phyloP scores from a whole-genome alignment of 1,284 basidiomycete genomes.

The Moesziomyces sp. region DNA sequence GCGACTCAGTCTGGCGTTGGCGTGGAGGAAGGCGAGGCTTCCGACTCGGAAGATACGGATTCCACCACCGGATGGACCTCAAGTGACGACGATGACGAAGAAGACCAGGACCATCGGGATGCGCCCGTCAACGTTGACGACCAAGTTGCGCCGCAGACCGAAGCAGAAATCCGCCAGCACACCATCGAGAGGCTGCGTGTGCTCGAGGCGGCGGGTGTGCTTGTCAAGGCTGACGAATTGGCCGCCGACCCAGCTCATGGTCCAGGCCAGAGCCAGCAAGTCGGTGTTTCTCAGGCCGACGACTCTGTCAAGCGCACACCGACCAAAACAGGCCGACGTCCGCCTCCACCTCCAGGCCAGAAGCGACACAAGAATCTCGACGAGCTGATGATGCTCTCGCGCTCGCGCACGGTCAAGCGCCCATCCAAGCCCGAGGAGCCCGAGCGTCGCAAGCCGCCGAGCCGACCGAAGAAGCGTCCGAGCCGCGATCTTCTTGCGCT shows the following conservation, averaged over 20 bases:
- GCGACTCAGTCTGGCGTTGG: no score
- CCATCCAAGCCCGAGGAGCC: conserved; percentile 49
- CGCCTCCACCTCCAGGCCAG: conserved; percentile 44
- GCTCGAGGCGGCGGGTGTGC: conserved; percentile 85
- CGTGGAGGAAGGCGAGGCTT: conserved; percentile 8
- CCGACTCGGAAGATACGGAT: conserved; percentile 62
- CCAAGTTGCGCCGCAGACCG: conserved; percentile 64
- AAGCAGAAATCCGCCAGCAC: conserved; percentile 74
- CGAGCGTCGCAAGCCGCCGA: conserved; percentile 35
- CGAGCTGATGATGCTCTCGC: conserved; percentile 44
- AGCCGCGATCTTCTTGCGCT: conserved; percentile 49
- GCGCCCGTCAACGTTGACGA: conserved; percentile 23
- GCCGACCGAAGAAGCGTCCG: conserved; percentile 30
- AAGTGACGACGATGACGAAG: conserved; percentile 71
- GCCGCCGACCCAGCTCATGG: conserved; percentile 1
- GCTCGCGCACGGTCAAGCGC: conserved; percentile 31
- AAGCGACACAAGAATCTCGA: conserved; percentile 43
- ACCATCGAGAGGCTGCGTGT: conserved; percentile 82
- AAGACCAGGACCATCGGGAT: conserved; percentile 62
- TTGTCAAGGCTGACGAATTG: conserved; percentile 72
- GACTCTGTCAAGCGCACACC: conserved; percentile 3
- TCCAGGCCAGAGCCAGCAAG: conserved; percentile 70
- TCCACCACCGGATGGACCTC: conserved; percentile 70
- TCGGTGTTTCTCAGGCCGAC: conserved; percentile 5
- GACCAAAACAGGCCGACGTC: conserved; percentile 23